A percentile compares a stretch with the other conserved stretches of the same genome.
Conservation (phyloP, 257 asterid species). For the Nicotiana tabacum region DNA sequence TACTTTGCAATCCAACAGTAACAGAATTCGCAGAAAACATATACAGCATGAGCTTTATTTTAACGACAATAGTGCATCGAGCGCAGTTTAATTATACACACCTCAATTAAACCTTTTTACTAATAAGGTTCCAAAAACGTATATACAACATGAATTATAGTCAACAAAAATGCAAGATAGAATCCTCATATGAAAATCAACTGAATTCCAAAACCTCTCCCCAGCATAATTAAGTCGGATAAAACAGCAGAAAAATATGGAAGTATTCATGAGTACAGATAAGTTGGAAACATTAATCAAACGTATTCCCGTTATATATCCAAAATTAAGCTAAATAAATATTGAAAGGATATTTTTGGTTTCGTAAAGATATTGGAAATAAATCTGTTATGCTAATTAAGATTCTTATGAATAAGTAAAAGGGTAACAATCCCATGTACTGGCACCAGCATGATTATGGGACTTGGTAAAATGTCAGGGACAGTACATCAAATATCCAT, state of each 20-base stretch:
- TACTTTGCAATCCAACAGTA: neutral
- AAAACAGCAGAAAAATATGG: too few species aligned
- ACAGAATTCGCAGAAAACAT: too few species aligned
- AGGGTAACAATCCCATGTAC: neutral
- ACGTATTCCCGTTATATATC: neutral
- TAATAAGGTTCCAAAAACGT: too few species aligned
- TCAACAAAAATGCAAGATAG: neutral
- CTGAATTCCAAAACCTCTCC: too few species aligned
- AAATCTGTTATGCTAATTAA: neutral
- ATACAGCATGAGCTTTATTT: neutral
- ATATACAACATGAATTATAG: neutral
- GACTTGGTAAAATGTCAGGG: neutral
- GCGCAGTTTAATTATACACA: too few species aligned
- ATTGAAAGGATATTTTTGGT: neutral
- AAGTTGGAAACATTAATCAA: too few species aligned
- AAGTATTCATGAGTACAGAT: too few species aligned
- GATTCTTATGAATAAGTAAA: neutral
- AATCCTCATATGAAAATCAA: neutral
- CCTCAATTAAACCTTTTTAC: too few species aligned
- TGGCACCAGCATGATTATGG: neutral
- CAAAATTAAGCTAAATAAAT: neutral
- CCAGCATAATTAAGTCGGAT: too few species aligned
- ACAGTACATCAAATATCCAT: neutral
- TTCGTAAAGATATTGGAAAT: neutral
- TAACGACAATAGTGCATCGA: neutral